Conservation (phyloP, 2,329 filamentous ascomycete species). For the Nemania sp. region DNA sequence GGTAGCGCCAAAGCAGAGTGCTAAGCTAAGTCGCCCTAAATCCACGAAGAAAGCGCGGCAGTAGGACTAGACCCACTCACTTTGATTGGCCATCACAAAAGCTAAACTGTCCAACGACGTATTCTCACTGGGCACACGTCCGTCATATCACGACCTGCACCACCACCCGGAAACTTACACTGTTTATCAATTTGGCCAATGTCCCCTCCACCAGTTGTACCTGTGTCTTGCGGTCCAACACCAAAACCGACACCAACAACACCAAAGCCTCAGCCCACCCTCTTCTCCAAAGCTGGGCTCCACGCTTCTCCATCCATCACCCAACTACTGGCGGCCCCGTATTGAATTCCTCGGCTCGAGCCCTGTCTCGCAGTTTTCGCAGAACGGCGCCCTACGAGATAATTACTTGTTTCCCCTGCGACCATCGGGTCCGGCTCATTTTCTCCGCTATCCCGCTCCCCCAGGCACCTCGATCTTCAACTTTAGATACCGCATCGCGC, state of each 20-base stretch:
- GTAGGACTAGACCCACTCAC: not conserved
- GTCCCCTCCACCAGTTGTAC: slow-evolving; percentile 20
- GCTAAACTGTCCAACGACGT: not conserved
- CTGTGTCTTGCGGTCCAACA: slow-evolving; percentile 10
- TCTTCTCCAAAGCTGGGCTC: not conserved
- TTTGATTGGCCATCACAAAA: not conserved
- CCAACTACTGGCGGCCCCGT: no score
- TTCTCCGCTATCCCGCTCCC: not conserved
- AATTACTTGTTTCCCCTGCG: not conserved
- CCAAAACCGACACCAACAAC: slow-evolving; percentile 8
- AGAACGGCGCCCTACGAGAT: no score
- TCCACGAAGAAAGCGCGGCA: no score
- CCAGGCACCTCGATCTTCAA: not conserved
- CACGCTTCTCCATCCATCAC: no score
- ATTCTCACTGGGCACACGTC: slow-evolving; percentile 2
- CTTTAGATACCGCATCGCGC: not conserved
- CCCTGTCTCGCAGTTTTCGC: no score
- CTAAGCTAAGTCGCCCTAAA: no score
- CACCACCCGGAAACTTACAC: not conserved
- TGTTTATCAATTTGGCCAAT: slow-evolving; percentile 18
- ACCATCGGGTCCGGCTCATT: not conserved
- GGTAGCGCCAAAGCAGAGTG: no score
- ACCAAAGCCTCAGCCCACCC: not conserved
- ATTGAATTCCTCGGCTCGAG: no score
- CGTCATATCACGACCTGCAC: slow-evolving; percentile 1